These are phyloP conservation scores for Plasmopara viticola DNA, from an alignment of 352 stramenopile genomes.

Conservation along the genomic window DNA sequence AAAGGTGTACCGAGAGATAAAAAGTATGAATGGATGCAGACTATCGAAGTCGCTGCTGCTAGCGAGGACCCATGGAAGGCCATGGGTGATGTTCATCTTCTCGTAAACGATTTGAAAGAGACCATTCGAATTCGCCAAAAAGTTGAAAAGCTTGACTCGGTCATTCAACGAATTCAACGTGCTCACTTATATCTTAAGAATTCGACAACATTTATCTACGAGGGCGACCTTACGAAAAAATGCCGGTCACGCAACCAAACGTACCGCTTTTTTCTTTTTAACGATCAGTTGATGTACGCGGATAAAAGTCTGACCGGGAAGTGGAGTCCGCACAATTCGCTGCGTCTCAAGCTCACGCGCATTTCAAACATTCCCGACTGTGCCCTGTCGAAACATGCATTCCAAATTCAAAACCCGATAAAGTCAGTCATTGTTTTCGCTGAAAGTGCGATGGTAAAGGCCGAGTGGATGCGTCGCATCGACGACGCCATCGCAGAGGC, in stretches of 20 bases:
- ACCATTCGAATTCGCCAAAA: conserved; percentile 77
- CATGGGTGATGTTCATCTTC: conserved; percentile 86
- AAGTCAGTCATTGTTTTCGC: conserved; percentile 84
- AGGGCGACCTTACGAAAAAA: conserved; percentile 93
- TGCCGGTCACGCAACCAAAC: conserved; percentile 83
- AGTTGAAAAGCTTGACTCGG: conserved; percentile 77
- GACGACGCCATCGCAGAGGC: conserved; percentile 66
- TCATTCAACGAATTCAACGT: conserved; percentile 88
- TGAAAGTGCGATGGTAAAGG: conserved; percentile 55
- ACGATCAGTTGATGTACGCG: conserved; percentile 78
- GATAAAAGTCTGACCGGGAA: conserved; percentile 73
- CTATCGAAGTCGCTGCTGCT: conserved; percentile 55
- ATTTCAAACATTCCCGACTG: conserved; percentile 69
- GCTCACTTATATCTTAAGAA: conserved; percentile 90
- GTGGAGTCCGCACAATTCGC: conserved; percentile 82
- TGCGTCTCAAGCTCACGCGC: conserved; percentile 78
- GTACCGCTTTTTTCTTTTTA: conserved; percentile 88
- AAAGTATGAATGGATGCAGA: conserved; percentile 44
- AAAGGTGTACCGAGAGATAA: conserved; percentile 4
- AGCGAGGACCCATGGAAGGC: conserved; percentile 71
- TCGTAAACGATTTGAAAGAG: conserved; percentile 87
- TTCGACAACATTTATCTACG: conserved; percentile 90
- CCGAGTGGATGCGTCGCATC: conserved; percentile 78
- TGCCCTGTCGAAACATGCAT: conserved; percentile 67
- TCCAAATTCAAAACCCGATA: conserved; percentile 80